Conservation (phyloP, 768 basidiomycete species). For the Psilocybe cubensis region DNA sequence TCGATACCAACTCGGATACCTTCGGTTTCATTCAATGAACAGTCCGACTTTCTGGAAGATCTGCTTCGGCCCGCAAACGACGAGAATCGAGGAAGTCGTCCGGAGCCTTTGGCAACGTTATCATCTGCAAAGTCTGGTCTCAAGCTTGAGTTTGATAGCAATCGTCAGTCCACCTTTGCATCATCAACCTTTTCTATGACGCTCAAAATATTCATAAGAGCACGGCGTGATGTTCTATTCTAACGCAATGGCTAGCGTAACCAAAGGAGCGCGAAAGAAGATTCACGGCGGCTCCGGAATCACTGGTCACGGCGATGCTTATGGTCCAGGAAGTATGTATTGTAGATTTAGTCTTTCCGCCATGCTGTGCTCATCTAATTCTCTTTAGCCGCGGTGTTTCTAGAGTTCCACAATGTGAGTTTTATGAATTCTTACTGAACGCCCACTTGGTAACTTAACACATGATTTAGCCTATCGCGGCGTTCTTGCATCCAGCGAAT, state of each 20-base stretch:
- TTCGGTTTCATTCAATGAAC: slow-evolving; percentile 39
- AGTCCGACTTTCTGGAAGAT: slow-evolving; percentile 50
- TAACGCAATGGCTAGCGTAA: slow-evolving; percentile 52
- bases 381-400: slow-evolving; percentile 58
- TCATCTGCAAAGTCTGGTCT: slow-evolving; percentile 62
- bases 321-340: slow-evolving; percentile 57
- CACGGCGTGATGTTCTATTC: slow-evolving; percentile 79
- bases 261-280: slow-evolving; percentile 63
- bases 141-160: slow-evolving; percentile 63
- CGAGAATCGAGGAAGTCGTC: slow-evolving; percentile 30
- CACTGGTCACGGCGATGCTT: slow-evolving; percentile 57
- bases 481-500: slow-evolving; percentile 63
- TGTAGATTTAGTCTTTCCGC: slow-evolving; percentile 1
- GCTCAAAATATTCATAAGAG: slow-evolving; percentile 44
- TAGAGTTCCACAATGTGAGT: slow-evolving; percentile 69
- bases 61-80: slow-evolving; percentile 38
- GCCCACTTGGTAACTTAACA: slow-evolving; percentile 1
- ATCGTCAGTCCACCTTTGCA: slow-evolving; percentile 54
- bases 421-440: not conserved
- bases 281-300: slow-evolving; percentile 77
- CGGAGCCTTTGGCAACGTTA: slow-evolving; percentile 55
- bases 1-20: slow-evolving; percentile 53
- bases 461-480: slow-evolving; percentile 54
- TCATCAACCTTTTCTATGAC: not conserved
- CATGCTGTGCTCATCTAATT: not conserved